Evolutionary conservation across 176 grass and related monocot genomes (phyloP).

Genomic region (Puccinellia tenuiflora): DNA sequence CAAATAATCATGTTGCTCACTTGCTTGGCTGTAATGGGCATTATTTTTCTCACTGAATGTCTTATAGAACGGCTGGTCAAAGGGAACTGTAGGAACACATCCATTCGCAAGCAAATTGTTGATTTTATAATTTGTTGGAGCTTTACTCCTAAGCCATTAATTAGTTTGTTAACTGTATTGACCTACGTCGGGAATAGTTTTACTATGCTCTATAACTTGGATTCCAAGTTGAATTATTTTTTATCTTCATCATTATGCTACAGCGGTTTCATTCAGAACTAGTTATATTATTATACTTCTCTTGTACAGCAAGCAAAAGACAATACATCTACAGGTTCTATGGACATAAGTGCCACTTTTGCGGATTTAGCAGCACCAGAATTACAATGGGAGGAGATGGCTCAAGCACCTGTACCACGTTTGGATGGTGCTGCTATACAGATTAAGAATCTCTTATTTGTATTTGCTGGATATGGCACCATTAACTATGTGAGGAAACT

Average conservation of each 20-base stretch:
- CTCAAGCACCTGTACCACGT: conserved; percentile 73
- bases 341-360: conserved; percentile 82
- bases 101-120: not conserved
- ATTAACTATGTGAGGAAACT: conserved; percentile 79
- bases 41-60: not conserved
- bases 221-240: conserved; percentile 4
- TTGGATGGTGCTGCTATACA: conserved; percentile 93
- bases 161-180: not conserved
- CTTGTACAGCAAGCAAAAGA: conserved; percentile 42
- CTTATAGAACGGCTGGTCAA: not conserved
- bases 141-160: not conserved
- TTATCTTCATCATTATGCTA: conserved; percentile 2
- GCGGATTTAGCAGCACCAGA: conserved; percentile 65
- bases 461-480: conserved; percentile 98
- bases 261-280: not conserved
- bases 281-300: conserved; percentile 6
- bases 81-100: not conserved
- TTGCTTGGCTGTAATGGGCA: not conserved
- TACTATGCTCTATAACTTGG: not conserved
- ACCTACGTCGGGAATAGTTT: not conserved
- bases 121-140: not conserved
- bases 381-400: conserved; percentile 88
- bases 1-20: not conserved
- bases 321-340: conserved; percentile 34
- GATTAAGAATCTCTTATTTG: conserved; percentile 86